Evolutionary conservation across 2,329 filamentous ascomycete species (phyloP).

Genomic region (Botrytis byssoidea): DNA sequence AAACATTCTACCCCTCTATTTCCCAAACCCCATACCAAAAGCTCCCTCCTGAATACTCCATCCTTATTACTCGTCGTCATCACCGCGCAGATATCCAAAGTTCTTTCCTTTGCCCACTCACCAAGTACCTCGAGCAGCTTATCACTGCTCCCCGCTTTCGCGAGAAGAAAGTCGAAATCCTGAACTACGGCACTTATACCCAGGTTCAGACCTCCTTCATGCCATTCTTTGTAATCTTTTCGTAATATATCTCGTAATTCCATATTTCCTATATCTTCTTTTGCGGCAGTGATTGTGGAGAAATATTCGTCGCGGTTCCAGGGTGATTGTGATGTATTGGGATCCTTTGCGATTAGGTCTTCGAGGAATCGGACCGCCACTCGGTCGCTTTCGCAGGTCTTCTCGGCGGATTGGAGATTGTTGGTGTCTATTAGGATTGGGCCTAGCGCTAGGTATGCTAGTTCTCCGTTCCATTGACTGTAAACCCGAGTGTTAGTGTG

Average conservation of each 20-base stretch:
- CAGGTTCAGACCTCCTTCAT: slow-evolving; percentile 52
- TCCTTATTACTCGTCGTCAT: slow-evolving; percentile 64
- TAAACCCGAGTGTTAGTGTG: neutral
- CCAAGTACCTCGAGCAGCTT: slow-evolving; percentile 50
- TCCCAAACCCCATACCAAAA: slow-evolving; percentile 64
- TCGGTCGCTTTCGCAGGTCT: slow-evolving; percentile 63
- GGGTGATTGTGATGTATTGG: slow-evolving; percentile 17
- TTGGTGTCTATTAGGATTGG: slow-evolving; percentile 73
- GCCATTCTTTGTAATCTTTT: slow-evolving; percentile 86
- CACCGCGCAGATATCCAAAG: slow-evolving; percentile 61
- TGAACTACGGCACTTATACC: slow-evolving; percentile 68
- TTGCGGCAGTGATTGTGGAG: slow-evolving; percentile 58
- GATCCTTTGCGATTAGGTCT: slow-evolving; percentile 38
- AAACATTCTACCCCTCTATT: slow-evolving; percentile 50
- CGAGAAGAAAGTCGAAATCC: slow-evolving; percentile 59
- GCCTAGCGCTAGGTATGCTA: slow-evolving; percentile 66
- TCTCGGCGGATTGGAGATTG: slow-evolving; percentile 60
- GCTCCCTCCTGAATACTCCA: slow-evolving; percentile 61
- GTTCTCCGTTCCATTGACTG: slow-evolving; percentile 49
- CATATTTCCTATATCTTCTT: slow-evolving; percentile 63
- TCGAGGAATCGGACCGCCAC: slow-evolving; percentile 60
- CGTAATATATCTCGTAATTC: slow-evolving; percentile 65
- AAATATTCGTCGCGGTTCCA: slow-evolving; percentile 60
- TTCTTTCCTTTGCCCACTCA: slow-evolving; percentile 54
- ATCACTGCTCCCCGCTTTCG: slow-evolving; percentile 47